Evolutionary conservation across 805 yeast genomes (phyloP), one percentile per base, ranked within the genome.

Genomic region (Pichia manshurica): DNA sequence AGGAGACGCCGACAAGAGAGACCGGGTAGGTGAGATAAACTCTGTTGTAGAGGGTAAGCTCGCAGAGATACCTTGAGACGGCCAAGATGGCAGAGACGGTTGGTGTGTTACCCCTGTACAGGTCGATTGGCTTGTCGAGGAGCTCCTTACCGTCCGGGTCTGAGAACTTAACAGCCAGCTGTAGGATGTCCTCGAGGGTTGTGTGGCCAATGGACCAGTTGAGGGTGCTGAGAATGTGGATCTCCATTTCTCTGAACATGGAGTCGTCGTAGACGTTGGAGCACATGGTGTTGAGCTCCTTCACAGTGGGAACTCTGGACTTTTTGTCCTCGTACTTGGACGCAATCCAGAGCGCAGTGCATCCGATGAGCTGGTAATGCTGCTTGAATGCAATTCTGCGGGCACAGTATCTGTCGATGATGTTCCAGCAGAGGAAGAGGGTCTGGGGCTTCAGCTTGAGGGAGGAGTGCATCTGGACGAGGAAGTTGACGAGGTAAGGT

Each of bases 291-390:
- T 75, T 65, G 52, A 78, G 64, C 55, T 78, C 83, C 42, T 71
- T 67, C 43, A 78, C 65, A 3, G 79, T 75, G 21, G 83, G 83
- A 4, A 78, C 80, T 47, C 82, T 65, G 42, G 72, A 68, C 60
- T 78, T 78, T 57, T 78, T 78, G 56, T 78, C 83, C 58, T 78
- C 83, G 59, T 77, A 78, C 58, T 91, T 91, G 22, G 96, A 82
- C 2, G 96, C 87, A 29, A 91, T 76, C 97, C 98, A 91, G 32
- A 91, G 69, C 51, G 96, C 87, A 4, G 96, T 87, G 51, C 95
- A 85, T 29, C 95, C 88, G 10, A 91, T 91, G 46, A 91, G 73
- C 65, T 90, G 96, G 52, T 87, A 82, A 66, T 90, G 98, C 49
- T 86, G 90, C 55, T 82, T 78, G 53, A 85, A 75, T 0, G 90